Base-by-base conservation (phyloP, 2,329 filamentous ascomycete species). In the Zymoseptoria ardabiliae region DNA sequence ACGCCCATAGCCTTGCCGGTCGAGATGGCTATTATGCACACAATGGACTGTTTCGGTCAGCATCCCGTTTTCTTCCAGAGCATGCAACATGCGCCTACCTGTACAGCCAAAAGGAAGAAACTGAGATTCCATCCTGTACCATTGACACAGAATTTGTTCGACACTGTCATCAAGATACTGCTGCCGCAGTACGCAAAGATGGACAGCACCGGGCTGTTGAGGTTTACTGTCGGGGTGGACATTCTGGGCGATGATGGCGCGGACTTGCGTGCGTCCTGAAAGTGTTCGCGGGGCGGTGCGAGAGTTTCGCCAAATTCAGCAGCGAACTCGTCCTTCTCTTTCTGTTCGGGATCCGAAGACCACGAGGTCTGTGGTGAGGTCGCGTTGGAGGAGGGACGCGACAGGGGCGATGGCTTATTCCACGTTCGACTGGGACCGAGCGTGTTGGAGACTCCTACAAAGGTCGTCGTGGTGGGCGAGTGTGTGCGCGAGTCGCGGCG, bases 141-240 rank as follows among this genome's bases (percentile, higher is more conserved):
- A 7, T 91, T 97, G 53, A 99, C 85, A 63, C 97, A 92, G 75
- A 95, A 99, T 82, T 99, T 99, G 80, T 99, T 99, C 75, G 95
- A 94, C n/a, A 97, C 90, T 7, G 94, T 99, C 94, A 99, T 99
- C 75, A 93, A 84, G 73, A 99, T 99, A n/a, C 92, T 97, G 56
- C 93, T 90, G 70, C 89, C 81, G 76, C 94, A 99, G 81, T 99
- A 99, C 54, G 90, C 85, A 65, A 96, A 73, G 69, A 99, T 89
- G 21, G 93, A 91, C 53, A 94, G 74, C 52, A 84, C 79, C 17
- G 91, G 90, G 75, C 85, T 94, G 77, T 91, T 77, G 70, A 72
- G 62, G 71, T 64, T 74, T 72, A 57, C 73, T 75, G 75, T 65
- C 72, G 73, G 73, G 69, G 72, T 77, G 69, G 66, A 78, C 70